phyloP scores from a whole-genome alignment of 306 rosid species.

The Sicyos edulis region DNA sequence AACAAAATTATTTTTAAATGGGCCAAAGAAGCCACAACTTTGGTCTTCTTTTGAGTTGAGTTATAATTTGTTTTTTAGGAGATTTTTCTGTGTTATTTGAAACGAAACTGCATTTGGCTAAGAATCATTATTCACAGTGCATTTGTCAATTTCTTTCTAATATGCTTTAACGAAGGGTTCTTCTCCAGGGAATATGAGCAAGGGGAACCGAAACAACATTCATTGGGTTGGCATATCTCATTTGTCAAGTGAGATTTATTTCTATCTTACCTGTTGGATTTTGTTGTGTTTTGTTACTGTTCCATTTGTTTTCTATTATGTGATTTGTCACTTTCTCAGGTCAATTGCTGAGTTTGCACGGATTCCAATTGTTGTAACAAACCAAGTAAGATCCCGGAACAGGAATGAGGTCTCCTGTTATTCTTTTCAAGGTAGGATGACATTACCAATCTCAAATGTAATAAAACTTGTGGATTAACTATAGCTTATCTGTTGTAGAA shows the following conservation, averaged over 20 bases:
- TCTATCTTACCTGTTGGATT: constrained; percentile 15
- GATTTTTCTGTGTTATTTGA: neutral
- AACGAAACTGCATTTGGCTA: neutral
- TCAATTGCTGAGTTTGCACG: constrained; percentile 90
- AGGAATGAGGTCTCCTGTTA: constrained; percentile 55
- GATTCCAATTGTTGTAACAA: constrained; percentile 83
- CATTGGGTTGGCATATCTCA: constrained; percentile 84
- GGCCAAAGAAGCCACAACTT: neutral
- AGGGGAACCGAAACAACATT: constrained; percentile 53
- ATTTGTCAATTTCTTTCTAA: constrained; percentile 2
- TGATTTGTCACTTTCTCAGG: constrained; percentile 34
- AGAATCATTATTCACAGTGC: neutral
- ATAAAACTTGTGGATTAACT: constrained; percentile 18
- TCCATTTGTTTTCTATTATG: neutral
- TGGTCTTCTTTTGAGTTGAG: neutral
- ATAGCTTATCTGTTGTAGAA: constrained; percentile 32
- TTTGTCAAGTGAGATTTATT: constrained; percentile 64
- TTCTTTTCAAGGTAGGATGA: constrained; percentile 74
- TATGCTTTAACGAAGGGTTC: neutral
- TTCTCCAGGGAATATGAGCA: constrained; percentile 51
- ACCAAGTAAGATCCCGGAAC: constrained; percentile 81
- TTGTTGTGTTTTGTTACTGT: constrained; percentile 3
- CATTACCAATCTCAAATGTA: constrained; percentile 18
- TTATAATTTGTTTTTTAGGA: neutral
- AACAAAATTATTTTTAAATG: neutral